Evolutionary conservation across 176 grass and related monocot species (phyloP), one percentile per base, ranked within the genome.

Genomic region (Avena atlantica): DNA sequence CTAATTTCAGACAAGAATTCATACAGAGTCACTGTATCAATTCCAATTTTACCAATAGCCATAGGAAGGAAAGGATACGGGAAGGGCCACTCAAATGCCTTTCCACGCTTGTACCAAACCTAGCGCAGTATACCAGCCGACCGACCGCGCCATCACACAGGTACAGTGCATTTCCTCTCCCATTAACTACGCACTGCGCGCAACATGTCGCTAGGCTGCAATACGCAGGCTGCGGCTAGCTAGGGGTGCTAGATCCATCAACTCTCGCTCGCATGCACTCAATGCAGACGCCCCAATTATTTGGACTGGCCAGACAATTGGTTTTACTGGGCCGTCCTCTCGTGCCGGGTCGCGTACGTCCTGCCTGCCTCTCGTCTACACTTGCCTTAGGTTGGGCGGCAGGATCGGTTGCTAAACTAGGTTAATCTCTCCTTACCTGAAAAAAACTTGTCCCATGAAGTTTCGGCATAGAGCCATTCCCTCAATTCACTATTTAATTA

Each of bases 101-200:
- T 80, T 56, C 52, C 52, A 67, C 25, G 63, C 63, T 67, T 14
- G 63, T 67, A 88, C 86, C 71, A 31, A 50, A 31, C 48, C 79
- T 69, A 84, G 51, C 2, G 48, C 15, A 48, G 8, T 31, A 65
- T 34, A 67, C 64, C 5, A 6, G 64, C 5, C 14, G 64, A 52
- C 84, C 89, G 89, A 87, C 89, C 80, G 66, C 55, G 45, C 80
- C 80, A 90, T 90, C 84, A 87, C 45, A 75, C 74, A 74, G 79
- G 74, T 56, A 90, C 73, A 90, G 84, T 87, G 74, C 24, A 82
- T 81, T 84, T 75, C 80, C 45, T 84, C 52, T 29, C 16, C 80
- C 89, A 83, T 74, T 90, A 83, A 90, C 65, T 87, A 51, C 76
- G 19, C 31, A 78, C 84, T 19, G 55, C 21, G n/a, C 45, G 72